phyloP scores from a whole-genome alignment of 495 filamentous ascomycete species.

The Massariosphaeria phaeospora region DNA sequence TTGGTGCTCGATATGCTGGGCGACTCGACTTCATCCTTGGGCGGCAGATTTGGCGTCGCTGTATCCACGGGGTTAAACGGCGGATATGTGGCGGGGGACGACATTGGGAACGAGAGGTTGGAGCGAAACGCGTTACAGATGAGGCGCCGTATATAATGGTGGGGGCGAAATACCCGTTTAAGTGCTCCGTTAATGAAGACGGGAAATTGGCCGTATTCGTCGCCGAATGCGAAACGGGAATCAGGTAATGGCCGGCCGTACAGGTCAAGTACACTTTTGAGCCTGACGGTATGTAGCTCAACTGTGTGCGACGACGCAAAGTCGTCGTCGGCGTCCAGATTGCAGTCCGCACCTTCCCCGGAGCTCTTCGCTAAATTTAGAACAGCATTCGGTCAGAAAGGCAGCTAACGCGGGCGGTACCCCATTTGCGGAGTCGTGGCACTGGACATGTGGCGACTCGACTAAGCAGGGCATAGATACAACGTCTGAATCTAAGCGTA shows the following conservation, averaged over 20 bases:
- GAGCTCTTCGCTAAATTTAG: conserved; percentile 8
- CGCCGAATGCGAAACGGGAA: conserved; percentile 20
- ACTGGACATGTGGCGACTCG: too few species aligned
- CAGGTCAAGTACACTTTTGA: background rate
- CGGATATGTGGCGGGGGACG: conserved; percentile 31
- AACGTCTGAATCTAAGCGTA: background rate
- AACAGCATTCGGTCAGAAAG: background rate
- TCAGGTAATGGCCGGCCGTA: background rate
- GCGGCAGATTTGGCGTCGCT: conserved; percentile 19
- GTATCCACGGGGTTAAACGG: conserved; percentile 41
- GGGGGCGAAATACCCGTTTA: conserved; percentile 27
- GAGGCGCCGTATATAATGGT: conserved; percentile 19
- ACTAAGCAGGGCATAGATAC: background rate
- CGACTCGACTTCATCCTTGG: conserved; percentile 41
- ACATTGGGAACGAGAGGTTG: conserved; percentile 17
- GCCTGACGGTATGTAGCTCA: too few species aligned
- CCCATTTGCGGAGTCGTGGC: too few species aligned
- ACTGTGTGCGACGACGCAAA: too few species aligned
- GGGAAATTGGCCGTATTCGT: conserved; percentile 29
- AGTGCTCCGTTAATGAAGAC: conserved; percentile 12
- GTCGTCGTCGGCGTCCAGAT: conserved; percentile 1
- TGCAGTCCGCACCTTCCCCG: conserved; percentile 1
- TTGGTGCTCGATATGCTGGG: conserved; percentile 40
- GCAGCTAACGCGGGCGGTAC: background rate
- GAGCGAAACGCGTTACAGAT: conserved; percentile 11